Percentiles rank a stretch among this genome's conserved stretches.
phyloP scores from a whole-genome alignment of 306 rosid genomes.

The Spatholobus suberectus region DNA sequence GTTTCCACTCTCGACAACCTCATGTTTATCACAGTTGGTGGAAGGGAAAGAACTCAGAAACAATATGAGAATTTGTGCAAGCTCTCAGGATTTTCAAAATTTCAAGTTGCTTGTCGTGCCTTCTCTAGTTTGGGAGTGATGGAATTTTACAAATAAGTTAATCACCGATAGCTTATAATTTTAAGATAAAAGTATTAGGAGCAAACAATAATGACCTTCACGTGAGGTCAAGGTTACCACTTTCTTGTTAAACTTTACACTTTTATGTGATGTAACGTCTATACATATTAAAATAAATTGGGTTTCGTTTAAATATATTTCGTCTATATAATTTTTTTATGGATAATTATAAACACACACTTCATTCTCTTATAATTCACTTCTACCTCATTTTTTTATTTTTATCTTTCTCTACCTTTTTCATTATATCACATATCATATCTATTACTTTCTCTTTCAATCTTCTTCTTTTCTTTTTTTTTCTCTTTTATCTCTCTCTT shows the following conservation, averaged over 20 bases:
- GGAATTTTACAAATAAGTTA: constrained; percentile 41
- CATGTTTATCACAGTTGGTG: constrained; percentile 47
- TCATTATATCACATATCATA: too few relatives aligned
- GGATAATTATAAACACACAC: too few relatives aligned
- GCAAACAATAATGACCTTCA: background rate
- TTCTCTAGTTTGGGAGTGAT: constrained; percentile 40
- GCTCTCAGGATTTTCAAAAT: constrained; percentile 40
- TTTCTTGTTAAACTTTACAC: background rate
- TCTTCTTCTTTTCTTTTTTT: too few relatives aligned
- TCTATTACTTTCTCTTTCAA: too few relatives aligned
- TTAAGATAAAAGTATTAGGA: background rate
- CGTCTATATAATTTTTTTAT: too few relatives aligned
- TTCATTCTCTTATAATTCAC: too few relatives aligned
- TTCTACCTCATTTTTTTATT: too few relatives aligned
- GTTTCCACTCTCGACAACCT: constrained; percentile 39
- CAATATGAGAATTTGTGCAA: constrained; percentile 20
- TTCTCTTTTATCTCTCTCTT: too few relatives aligned
- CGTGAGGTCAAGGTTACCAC: background rate
- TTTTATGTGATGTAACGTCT: background rate
- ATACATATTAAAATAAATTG: background rate
- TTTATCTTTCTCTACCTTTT: too few relatives aligned
- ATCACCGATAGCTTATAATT: too few relatives aligned
- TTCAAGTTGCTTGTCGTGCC: constrained; percentile 40
- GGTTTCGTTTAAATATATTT: background rate
- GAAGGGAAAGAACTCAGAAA: constrained; percentile 49